Conservation (phyloP, 2,329 filamentous ascomycete genomes). For the Scedosporium boydii region DNA sequence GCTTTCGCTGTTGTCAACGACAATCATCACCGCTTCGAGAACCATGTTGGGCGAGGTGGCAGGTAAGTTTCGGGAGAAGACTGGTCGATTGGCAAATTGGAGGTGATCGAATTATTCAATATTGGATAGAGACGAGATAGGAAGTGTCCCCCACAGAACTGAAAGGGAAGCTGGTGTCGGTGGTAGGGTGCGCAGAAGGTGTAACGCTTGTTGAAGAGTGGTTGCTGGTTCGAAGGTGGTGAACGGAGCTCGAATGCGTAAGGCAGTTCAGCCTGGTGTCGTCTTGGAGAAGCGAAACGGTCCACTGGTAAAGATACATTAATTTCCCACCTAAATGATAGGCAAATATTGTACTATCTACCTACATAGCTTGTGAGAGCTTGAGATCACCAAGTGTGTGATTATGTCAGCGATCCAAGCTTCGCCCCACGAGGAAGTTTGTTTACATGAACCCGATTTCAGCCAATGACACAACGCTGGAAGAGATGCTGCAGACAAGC, state of each 20-base stretch:
- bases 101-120: not conserved
- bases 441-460: conserved; percentile 13
- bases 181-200: conserved; percentile 9
- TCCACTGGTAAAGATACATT: not conserved
- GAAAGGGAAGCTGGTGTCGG: not conserved
- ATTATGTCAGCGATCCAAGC: conserved; percentile 3
- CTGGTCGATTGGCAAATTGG: not conserved
- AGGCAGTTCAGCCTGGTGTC: conserved; percentile 35
- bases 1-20: conserved; percentile 98
- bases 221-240: conserved; percentile 15
- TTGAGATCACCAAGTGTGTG: conserved; percentile 6
- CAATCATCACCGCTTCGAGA: conserved; percentile 98
- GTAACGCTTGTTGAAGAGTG: conserved; percentile 12
- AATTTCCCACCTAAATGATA: no score
- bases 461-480: not conserved
- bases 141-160: not conserved
- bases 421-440: conserved; percentile 9
- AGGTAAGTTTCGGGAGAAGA: conserved; percentile 5
- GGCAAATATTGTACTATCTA: not conserved
- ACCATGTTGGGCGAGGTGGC: conserved; percentile 61
- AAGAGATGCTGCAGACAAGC: not conserved
- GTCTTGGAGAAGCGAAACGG: not conserved
- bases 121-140: not conserved
- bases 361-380: conserved; percentile 12
- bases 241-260: conserved; percentile 23